Percentiles rank a stretch among this genome's conserved stretches.
phyloP scores from a whole-genome alignment of 257 asterid species.

The Schizonepeta tenuifolia region DNA sequence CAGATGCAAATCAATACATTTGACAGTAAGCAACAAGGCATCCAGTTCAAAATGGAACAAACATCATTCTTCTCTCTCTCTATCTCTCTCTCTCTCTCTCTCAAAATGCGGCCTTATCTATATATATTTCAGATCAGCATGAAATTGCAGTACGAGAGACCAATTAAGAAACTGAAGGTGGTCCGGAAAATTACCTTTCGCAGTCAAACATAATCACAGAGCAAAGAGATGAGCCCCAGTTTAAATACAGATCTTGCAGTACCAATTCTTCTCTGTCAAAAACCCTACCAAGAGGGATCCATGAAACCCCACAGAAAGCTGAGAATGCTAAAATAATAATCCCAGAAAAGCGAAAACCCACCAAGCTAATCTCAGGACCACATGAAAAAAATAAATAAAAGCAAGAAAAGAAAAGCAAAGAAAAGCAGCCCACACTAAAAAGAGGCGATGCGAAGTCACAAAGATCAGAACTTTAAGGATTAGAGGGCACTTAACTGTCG shows the following conservation, averaged over 20 bases:
- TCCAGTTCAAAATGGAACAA: constrained; percentile 8
- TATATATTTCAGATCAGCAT: constrained; percentile 37
- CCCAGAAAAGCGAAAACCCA: constrained; percentile 56
- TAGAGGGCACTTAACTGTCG: constrained; percentile 41
- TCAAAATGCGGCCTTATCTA: too few relatives aligned
- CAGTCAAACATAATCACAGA: constrained; percentile 50
- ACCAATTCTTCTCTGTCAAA: constrained; percentile 55
- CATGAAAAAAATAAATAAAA: constrained; percentile 47
- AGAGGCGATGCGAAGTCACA: constrained; percentile 54
- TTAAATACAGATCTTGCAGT: constrained; percentile 72
- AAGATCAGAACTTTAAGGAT: constrained; percentile 68
- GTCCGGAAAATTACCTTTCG: constrained; percentile 40
- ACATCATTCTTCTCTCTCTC: neutral
- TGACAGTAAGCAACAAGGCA: constrained; percentile 25
- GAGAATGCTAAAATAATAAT: constrained; percentile 45
- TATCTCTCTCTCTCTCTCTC: neutral
- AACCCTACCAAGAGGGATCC: constrained; percentile 65
- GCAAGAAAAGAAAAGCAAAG: constrained; percentile 43
- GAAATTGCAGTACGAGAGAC: constrained; percentile 30
- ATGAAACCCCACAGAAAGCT: constrained; percentile 57
- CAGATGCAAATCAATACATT: constrained; percentile 34
- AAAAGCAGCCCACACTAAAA: constrained; percentile 48
- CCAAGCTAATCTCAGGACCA: constrained; percentile 56
- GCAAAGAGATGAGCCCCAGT: constrained; percentile 50
- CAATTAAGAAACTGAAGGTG: constrained; percentile 48